These are phyloP conservation scores for Purpureocillium lavendulum DNA, from an alignment of 2,329 filamentous ascomycete genomes.

Conservation along the genomic window DNA sequence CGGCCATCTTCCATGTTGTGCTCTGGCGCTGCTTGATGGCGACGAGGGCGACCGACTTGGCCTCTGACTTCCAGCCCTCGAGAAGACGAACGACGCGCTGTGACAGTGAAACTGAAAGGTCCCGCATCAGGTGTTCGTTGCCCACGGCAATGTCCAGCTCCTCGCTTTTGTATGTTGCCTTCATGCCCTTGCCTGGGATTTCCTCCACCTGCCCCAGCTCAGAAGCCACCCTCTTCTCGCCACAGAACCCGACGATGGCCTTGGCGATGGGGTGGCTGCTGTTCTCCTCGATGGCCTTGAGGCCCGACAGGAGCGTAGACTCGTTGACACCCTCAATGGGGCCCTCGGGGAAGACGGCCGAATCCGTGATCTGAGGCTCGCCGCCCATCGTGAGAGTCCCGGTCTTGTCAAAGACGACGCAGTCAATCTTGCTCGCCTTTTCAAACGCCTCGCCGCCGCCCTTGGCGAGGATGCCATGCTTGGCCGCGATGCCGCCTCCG, in stretches of 20 bases:
- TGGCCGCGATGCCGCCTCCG: conserved; percentile 70
- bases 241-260: conserved; percentile 58
- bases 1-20: conserved; percentile 43
- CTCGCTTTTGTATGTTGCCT: conserved; percentile 37
- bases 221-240: conserved; percentile 19
- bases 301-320: conserved; percentile 37
- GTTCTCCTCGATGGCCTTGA: conserved; percentile 58
- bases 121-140: conserved; percentile 61
- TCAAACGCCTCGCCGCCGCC: conserved; percentile 82
- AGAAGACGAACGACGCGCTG: conserved; percentile 26
- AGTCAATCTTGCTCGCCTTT: conserved; percentile 69
- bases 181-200: conserved; percentile 63
- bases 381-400: conserved; percentile 71
- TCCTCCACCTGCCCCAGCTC: conserved; percentile 47
- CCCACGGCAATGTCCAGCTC: conserved; percentile 54
- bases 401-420: conserved; percentile 83
- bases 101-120: conserved; percentile 33
- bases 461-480: conserved; percentile 72
- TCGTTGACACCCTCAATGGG: conserved; percentile 13
- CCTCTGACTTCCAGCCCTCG: conserved; percentile 50
- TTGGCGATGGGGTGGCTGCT: conserved; percentile 70
- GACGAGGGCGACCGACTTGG: conserved; percentile 55
- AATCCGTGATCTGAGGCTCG: conserved; percentile 60
- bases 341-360: conserved; percentile 27
- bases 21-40: conserved; percentile 29